Evolutionary conservation across 768 basidiomycete species (phyloP).

Genomic region (Mycena rebaudengoi): DNA sequence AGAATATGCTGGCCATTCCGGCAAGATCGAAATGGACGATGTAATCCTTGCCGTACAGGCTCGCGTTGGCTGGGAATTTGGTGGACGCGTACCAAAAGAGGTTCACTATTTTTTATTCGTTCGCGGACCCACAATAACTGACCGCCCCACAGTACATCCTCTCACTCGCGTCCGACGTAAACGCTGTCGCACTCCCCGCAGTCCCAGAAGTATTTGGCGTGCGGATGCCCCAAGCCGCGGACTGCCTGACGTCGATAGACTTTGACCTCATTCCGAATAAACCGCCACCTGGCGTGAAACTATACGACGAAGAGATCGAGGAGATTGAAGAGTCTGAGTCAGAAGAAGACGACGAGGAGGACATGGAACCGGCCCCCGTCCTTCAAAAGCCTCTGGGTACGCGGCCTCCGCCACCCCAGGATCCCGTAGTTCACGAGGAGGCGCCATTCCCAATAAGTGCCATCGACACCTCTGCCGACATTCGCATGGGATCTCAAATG

Average conservation of each 20-base stretch:
- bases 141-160: constrained; percentile 65
- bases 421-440: constrained; percentile 50
- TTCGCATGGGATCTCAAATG: constrained; percentile 56
- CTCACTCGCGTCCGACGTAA: constrained; percentile 85
- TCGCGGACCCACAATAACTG: neutral
- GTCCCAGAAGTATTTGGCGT: constrained; percentile 92
- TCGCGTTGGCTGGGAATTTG: constrained; percentile 92
- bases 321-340: constrained; percentile 82
- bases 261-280: constrained; percentile 89
- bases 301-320: constrained; percentile 84
- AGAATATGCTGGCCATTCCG: constrained; percentile 81
- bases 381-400: constrained; percentile 39
- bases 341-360: constrained; percentile 68
- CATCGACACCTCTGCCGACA: constrained; percentile 71
- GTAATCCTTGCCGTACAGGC: constrained; percentile 84
- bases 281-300: constrained; percentile 77
- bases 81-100: constrained; percentile 89
- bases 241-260: constrained; percentile 82
- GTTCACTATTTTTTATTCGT: constrained; percentile 50
- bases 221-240: constrained; percentile 73
- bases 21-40: constrained; percentile 87
- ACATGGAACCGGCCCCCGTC: constrained; percentile 75
- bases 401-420: constrained; percentile 41
- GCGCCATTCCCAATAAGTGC: constrained; percentile 68
- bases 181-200: constrained; percentile 79